Conservation (phyloP, 1,284 basidiomycete species). For the Leccinum subspadiceum region DNA sequence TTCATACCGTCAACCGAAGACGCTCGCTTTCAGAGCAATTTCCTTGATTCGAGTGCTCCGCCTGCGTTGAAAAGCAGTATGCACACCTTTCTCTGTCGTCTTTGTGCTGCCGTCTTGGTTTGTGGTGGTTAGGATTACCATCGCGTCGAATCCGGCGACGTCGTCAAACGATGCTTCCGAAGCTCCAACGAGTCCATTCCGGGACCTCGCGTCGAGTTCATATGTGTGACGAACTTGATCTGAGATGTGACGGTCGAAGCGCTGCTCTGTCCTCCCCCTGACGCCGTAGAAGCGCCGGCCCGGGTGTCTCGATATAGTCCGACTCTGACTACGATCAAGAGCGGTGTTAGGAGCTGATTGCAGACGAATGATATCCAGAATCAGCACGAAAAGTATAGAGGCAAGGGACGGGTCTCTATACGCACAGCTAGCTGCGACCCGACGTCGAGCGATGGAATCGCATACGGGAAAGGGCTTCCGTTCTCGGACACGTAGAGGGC, state of each 20-base stretch:
- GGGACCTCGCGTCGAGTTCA: not conserved
- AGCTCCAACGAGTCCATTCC: not conserved
- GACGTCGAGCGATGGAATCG: conserved; percentile 17
- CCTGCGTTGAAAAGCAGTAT: too few species aligned
- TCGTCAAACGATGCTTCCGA: not conserved
- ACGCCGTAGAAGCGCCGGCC: not conserved
- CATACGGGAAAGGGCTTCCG: conserved; percentile 16
- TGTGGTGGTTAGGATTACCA: too few species aligned
- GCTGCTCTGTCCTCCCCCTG: not conserved
- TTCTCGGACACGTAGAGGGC: conserved; percentile 12
- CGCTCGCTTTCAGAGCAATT: too few species aligned
- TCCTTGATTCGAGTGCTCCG: too few species aligned
- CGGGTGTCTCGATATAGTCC: conserved; percentile 11
- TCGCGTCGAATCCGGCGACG: too few species aligned
- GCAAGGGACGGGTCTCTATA: not conserved
- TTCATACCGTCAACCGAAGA: too few species aligned
- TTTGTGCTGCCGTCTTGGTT: too few species aligned
- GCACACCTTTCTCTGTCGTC: too few species aligned
- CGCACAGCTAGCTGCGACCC: conserved; percentile 17
- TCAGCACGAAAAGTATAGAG: not conserved
- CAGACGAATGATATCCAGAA: not conserved
- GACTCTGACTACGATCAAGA: conserved; percentile 18
- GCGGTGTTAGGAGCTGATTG: conserved; percentile 14
- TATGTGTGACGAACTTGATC: not conserved
- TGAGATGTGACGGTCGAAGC: not conserved